phyloP scores from a whole-genome alignment of 1,284 basidiomycete species.

The Sporisorium scitamineum region DNA sequence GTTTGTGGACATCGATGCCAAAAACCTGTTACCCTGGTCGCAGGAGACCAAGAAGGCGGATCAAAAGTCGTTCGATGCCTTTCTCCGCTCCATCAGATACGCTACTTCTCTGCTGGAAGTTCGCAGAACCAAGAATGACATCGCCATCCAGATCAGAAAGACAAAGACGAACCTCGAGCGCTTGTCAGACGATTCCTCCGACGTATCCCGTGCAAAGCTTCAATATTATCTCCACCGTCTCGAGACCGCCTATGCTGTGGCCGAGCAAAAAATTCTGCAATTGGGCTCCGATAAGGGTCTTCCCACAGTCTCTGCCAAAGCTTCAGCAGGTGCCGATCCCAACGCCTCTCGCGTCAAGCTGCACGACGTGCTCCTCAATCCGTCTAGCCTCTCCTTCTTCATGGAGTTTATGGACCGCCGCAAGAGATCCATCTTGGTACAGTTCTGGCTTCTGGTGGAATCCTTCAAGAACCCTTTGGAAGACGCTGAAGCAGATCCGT shows the following conservation, averaged over 20 bases:
- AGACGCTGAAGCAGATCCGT: constrained; percentile 67
- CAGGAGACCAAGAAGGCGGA: constrained; percentile 38
- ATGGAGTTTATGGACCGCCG: constrained; percentile 98
- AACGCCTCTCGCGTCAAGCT: constrained; percentile 45
- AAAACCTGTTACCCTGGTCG: constrained; percentile 30
- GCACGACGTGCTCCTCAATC: constrained; percentile 81
- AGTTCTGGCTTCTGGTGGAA: constrained; percentile 97
- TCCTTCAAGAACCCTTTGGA: constrained; percentile 97
- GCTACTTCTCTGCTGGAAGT: constrained; percentile 51
- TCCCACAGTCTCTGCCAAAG: constrained; percentile 30
- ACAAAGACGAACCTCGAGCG: constrained; percentile 49
- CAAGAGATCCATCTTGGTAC: constrained; percentile 83
- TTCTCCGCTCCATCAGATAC: constrained; percentile 39
- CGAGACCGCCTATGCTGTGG: constrained; percentile 85
- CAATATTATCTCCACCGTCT: constrained; percentile 84
- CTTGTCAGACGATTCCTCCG: constrained; percentile 23
- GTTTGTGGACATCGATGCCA: constrained; percentile 25
- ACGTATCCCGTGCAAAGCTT: constrained; percentile 36
- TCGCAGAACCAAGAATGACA: constrained; percentile 51
- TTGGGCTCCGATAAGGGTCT: constrained; percentile 73
- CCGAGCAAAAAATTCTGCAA: constrained; percentile 84
- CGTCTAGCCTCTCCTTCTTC: constrained; percentile 90
- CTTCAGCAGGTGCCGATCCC: constrained; percentile 41
- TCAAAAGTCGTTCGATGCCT: constrained; percentile 48
- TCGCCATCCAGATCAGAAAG: constrained; percentile 55